Conservation (phyloP, 2,329 filamentous ascomycete species). For the Fusarium clavum region DNA sequence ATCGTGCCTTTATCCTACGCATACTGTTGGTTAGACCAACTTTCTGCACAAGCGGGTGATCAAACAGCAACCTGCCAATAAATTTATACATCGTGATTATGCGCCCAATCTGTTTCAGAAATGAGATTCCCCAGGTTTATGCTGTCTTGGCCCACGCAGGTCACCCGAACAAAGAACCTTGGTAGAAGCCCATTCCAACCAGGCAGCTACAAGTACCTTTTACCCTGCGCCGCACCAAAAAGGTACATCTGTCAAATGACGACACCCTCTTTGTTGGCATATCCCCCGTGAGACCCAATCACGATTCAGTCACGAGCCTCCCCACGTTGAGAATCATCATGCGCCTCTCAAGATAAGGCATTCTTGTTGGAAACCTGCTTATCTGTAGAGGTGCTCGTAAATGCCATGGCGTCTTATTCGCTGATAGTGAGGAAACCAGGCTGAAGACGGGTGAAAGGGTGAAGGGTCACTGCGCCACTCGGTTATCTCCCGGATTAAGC, state of each 20-base stretch:
- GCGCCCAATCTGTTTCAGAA: background rate
- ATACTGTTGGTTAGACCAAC: conserved; percentile 6
- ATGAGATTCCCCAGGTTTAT: conserved; percentile 4
- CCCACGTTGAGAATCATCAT: conserved; percentile 21
- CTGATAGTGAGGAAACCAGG: background rate
- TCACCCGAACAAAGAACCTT: conserved; percentile 26
- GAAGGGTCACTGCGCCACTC: conserved; percentile 28
- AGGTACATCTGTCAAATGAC: conserved; percentile 20
- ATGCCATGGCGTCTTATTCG: conserved; percentile 2
- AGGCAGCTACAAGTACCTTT: conserved; percentile 27
- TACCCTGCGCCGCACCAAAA: background rate
- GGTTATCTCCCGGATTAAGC: conserved; percentile 32
- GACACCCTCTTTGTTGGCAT: conserved; percentile 33
- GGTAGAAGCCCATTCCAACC: conserved; percentile 26
- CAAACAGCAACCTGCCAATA: background rate
- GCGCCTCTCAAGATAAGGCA: conserved; percentile 38
- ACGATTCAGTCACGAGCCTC: background rate
- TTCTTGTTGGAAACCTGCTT: conserved; percentile 17
- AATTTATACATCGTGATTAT: background rate
- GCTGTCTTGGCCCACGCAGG: background rate
- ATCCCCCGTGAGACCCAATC: background rate
- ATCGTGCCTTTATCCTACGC: conserved; percentile 2
- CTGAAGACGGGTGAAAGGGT: background rate
- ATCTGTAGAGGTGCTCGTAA: conserved; percentile 9
- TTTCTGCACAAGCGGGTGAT: conserved; percentile 8